Percentiles rank a stretch among this genome's conserved stretches.
Conservation (phyloP, 2,329 filamentous ascomycete genomes). For the Pseudodiploospora longispora region DNA sequence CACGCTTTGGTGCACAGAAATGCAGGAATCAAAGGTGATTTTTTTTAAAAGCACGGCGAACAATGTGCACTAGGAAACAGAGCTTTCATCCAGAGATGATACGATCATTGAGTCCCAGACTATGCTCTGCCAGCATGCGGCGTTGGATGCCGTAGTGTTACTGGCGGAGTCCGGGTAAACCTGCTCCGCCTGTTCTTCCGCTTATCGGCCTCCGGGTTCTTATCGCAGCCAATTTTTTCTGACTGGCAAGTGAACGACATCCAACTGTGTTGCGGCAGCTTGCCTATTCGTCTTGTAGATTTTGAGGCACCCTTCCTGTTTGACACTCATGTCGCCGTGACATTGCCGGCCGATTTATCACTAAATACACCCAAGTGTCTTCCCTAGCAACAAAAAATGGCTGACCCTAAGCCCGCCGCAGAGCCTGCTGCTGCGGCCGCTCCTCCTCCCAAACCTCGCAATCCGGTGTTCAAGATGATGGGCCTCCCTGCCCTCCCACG, state of each 20-base stretch:
- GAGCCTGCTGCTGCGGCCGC: slow-evolving; percentile 2
- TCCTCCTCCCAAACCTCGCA: slow-evolving; percentile 35
- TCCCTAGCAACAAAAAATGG: slow-evolving; percentile 2
- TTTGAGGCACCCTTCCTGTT: not conserved
- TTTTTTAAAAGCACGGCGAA: no score
- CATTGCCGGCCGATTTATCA: no score
- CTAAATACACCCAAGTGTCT: no score
- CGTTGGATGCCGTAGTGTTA: no score
- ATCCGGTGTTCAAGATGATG: slow-evolving; percentile 70
- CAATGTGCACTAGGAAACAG: no score
- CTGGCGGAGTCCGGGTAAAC: no score
- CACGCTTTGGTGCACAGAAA: no score
- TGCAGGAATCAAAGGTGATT: no score
- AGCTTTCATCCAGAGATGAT: no score
- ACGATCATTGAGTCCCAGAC: no score
- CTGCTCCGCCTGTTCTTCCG: not conserved
- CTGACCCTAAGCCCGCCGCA: slow-evolving; percentile 8
- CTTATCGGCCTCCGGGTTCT: slow-evolving; percentile 14
- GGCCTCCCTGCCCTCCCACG: slow-evolving; percentile 77
- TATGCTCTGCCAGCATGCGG: no score
- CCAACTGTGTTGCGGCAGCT: not conserved
- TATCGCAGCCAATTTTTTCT: slow-evolving; percentile 18
- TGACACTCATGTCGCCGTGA: no score
- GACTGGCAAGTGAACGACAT: not conserved
- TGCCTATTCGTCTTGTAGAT: not conserved